Evolutionary conservation across 345 rosid genomes (phyloP).

Genomic region (Citrus cavaleriei): DNA sequence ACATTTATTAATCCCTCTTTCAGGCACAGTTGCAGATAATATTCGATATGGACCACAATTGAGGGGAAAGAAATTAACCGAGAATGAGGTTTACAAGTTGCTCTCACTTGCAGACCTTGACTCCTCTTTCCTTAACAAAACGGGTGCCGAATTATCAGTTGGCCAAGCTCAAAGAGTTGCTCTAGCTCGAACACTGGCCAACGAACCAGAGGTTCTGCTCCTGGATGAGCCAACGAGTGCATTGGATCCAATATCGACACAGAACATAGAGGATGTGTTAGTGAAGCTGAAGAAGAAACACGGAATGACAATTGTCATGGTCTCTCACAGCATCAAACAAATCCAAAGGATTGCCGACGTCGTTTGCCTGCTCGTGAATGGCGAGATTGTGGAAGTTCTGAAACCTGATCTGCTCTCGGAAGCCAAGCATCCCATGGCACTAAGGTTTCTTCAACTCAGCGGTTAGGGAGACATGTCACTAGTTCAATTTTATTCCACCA

Average conservation of each 20-base stretch:
- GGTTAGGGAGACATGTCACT: slow-evolving; percentile 9
- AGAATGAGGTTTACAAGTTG: slow-evolving; percentile 50
- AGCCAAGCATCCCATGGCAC: slow-evolving; percentile 83
- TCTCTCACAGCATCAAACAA: slow-evolving; percentile 89
- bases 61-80: slow-evolving; percentile 61
- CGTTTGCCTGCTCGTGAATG: slow-evolving; percentile 73
- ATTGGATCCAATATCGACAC: slow-evolving; percentile 76
- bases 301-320: slow-evolving; percentile 63
- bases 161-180: slow-evolving; percentile 98
- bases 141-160: slow-evolving; percentile 60
- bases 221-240: slow-evolving; percentile 91
- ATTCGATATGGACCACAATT: slow-evolving; percentile 74
- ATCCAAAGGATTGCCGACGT: slow-evolving; percentile 80
- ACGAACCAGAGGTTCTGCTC: slow-evolving; percentile 79
- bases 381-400: slow-evolving; percentile 73
- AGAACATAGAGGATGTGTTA: slow-evolving; percentile 80
- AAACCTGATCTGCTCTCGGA: slow-evolving; percentile 60
- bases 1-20: background rate
- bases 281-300: slow-evolving; percentile 67
- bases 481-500: too few species aligned
- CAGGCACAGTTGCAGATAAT: slow-evolving; percentile 85
- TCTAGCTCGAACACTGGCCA: slow-evolving; percentile 84
- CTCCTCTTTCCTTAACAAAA: slow-evolving; percentile 49
- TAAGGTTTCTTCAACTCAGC: slow-evolving; percentile 64
- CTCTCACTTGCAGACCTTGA: slow-evolving; percentile 73